A percentile compares a stretch with the other conserved stretches of the same genome.
Evolutionary conservation across 805 yeast species (phyloP).

Genomic region (Blastobotrys mokoenaii): DNA sequence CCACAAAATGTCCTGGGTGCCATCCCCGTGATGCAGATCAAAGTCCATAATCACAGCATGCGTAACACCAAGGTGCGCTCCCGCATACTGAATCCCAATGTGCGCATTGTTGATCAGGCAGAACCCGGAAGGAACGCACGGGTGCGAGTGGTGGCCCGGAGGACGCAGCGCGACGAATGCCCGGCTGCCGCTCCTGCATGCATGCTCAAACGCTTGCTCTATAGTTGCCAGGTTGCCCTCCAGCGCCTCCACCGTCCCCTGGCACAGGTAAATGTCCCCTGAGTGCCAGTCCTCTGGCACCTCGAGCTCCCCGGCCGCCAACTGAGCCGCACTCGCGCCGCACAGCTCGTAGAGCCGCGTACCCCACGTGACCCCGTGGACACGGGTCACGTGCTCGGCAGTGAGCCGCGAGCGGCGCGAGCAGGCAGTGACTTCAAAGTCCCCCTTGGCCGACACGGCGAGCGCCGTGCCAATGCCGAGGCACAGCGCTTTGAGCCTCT

Average conservation of each 20-base stretch:
- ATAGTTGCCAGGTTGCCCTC: conserved; percentile 73
- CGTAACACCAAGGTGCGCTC: conserved; percentile 50
- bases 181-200: conserved; percentile 37
- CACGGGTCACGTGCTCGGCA: conserved; percentile 49
- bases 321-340: conserved; percentile 45
- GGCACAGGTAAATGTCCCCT: conserved; percentile 62
- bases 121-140: conserved; percentile 77
- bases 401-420: conserved; percentile 40
- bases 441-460: conserved; percentile 30
- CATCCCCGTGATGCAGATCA: conserved; percentile 86
- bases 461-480: conserved; percentile 71
- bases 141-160: conserved; percentile 84
- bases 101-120: conserved; percentile 77
- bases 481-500: conserved; percentile 66
- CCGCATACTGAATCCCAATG: conserved; percentile 71
- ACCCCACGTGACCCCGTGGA: conserved; percentile 76
- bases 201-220: conserved; percentile 58
- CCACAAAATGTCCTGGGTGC: conserved; percentile 82
- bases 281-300: conserved; percentile 78
- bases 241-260: conserved; percentile 57
- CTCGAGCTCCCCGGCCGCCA: conserved; percentile 49
- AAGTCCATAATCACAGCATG: conserved; percentile 79
- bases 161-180: conserved; percentile 69
- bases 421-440: conserved; percentile 43
- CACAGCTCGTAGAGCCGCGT: conserved; percentile 49